Evolutionary conservation across 441 rosid species (phyloP).

Genomic region (Jatropha multifida): DNA sequence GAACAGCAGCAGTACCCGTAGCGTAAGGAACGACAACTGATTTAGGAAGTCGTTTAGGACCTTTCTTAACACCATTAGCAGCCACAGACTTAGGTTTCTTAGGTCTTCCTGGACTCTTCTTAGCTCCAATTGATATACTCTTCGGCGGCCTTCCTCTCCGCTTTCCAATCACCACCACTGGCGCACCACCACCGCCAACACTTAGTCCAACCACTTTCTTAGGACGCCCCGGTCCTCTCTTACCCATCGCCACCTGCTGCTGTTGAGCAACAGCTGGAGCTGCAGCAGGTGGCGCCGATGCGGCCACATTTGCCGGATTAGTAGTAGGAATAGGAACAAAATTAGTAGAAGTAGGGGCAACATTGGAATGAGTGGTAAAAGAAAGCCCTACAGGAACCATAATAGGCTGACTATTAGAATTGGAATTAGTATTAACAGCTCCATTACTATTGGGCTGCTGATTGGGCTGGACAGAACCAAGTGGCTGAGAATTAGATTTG

Average conservation of each 20-base stretch:
- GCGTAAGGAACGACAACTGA: slow-evolving; percentile 46
- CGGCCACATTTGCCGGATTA: neutral
- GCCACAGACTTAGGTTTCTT: slow-evolving; percentile 47
- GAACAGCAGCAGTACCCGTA: slow-evolving; percentile 17
- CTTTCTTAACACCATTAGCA: slow-evolving; percentile 33
- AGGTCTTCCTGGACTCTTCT: slow-evolving; percentile 50
- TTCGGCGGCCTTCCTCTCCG: slow-evolving; percentile 48
- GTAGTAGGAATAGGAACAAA: neutral
- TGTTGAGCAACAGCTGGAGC: neutral
- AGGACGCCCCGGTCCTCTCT: slow-evolving; percentile 55
- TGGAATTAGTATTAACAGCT: neutral
- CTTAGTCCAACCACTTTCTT: slow-evolving; percentile 35
- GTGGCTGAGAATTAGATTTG: slow-evolving; percentile 23
- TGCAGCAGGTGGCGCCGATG: neutral
- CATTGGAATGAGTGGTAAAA: neutral
- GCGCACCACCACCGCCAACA: slow-evolving; percentile 2
- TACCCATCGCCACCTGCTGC: slow-evolving; percentile 7
- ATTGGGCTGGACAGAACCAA: neutral
- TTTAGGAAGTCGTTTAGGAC: slow-evolving; percentile 47
- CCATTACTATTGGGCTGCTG: slow-evolving; percentile 33
- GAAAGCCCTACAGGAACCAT: slow-evolving; percentile 26
- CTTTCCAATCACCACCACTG: slow-evolving; percentile 17
- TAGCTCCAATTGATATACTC: slow-evolving; percentile 25
- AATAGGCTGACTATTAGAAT: slow-evolving; percentile 13
- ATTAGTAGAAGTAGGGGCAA: neutral